Percentiles rank a stretch among this genome's conserved stretches.
These are phyloP conservation scores for Apiotrichum mycotoxinovorans DNA, from an alignment of 1,284 basidiomycete species.

Conservation along the genomic window DNA sequence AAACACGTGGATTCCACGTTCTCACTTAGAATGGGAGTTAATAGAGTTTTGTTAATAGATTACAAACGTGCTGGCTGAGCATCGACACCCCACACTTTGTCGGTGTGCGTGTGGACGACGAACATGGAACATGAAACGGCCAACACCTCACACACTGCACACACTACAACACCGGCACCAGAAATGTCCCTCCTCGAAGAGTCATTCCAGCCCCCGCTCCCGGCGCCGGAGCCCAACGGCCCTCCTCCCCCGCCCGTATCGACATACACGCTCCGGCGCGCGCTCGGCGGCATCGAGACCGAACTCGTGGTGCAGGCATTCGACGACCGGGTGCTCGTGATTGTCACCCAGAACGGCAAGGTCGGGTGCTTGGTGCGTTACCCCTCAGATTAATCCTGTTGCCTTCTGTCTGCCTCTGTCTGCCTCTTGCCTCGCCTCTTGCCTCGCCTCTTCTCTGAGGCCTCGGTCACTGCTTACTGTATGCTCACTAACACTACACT, in stretches of 20 bases:
- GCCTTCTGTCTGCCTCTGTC: not conserved
- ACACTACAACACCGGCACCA: not conserved
- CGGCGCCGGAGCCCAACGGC: conserved; percentile 1
- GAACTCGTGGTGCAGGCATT: conserved; percentile 73
- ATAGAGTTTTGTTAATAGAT: no score
- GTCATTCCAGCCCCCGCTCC: conserved; percentile 17
- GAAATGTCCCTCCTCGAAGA: conserved; percentile 38
- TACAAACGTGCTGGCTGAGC: no score
- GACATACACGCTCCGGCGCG: conserved; percentile 52
- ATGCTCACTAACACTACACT: not conserved
- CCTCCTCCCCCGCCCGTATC: conserved; percentile 29
- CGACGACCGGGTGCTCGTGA: conserved; percentile 70
- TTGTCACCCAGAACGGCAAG: conserved; percentile 80
- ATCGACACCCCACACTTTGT: no score
- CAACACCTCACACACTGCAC: no score
- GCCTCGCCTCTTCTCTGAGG: not conserved
- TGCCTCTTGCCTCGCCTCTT: not conserved
- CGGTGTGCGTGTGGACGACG: no score
- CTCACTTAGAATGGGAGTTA: no score
- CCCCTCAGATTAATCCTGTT: not conserved
- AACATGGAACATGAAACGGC: no score
- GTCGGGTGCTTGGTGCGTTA: conserved; percentile 71
- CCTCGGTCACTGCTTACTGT: no score
- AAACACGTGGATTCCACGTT: no score
- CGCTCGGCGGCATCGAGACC: conserved; percentile 61